Evolutionary conservation across 768 basidiomycete genomes (phyloP), one percentile per base, ranked within the genome.

Genomic region (Zangia roseola): DNA sequence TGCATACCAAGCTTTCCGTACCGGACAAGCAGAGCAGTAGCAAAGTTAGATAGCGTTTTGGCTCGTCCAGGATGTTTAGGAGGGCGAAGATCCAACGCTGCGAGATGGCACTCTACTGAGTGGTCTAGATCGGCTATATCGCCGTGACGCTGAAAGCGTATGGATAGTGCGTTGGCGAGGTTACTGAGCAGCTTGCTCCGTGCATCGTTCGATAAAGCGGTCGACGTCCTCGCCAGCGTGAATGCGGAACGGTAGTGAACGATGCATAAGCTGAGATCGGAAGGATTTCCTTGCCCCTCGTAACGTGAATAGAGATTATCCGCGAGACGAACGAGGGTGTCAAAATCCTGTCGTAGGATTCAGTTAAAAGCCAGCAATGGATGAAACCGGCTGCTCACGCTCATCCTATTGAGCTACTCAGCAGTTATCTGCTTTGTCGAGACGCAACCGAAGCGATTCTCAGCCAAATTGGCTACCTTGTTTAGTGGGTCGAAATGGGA

Each of bases 1-100:
- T 49, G 39, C 25, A 40, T 26, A 6, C 66, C 53, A 13, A 54
- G 54, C 39, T 58, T 43, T 35, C 62, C 57, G 30, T 67, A 65
- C 19, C 60, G 68, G 34, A 59, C 54, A 8, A 61, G 58, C 16
- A 71, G 41, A 9, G 55, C 59, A 20, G 58, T 58, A 5, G 65
- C 68, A 41, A 69, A 65, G 34, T 63, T 64, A 34, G 57, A 60
- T 25, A 72, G 24, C 10, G 57, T 44, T 34, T 40, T 57, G 26
- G 59, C 43, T 31, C 56, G 55, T n/a, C 60, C 54, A 12, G 67
- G 58, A 40, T 69, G 61, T 13, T 56, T 58, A 25, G 55, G 44
- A 42, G 62, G 58, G 24, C 62, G 53, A 41, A 67, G 52, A n/a
- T 61, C 49, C 42, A 70, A 49, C 10, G 62, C 65, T 0, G 56